phyloP scores from a whole-genome alignment of 805 yeast genomes.

The Hanseniaspora hatyaiensis region DNA sequence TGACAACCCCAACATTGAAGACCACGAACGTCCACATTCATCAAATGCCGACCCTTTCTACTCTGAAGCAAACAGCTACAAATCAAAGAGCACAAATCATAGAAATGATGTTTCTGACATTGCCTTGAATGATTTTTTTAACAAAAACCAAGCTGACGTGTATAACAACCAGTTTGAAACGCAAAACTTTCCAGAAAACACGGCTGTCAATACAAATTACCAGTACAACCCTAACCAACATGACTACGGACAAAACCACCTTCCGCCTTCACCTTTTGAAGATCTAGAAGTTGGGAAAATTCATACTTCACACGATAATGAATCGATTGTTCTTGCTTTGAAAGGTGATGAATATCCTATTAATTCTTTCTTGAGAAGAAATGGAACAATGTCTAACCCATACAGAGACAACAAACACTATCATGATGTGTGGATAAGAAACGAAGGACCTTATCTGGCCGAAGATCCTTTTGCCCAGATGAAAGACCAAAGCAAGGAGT shows the following conservation, averaged over 20 bases:
- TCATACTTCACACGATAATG: neutral
- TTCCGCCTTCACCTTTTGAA: constrained; percentile 9
- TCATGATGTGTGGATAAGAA: constrained; percentile 16
- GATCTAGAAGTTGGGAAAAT: constrained; percentile 13
- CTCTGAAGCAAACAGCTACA: neutral
- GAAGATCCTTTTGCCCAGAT: constrained; percentile 10
- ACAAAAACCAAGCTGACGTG: neutral
- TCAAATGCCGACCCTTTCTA: neutral
- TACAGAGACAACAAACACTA: constrained; percentile 20
- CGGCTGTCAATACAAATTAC: neutral
- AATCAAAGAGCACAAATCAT: too few relatives aligned
- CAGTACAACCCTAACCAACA: neutral
- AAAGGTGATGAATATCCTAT: constrained; percentile 30
- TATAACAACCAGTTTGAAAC: too few relatives aligned
- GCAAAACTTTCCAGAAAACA: neutral
- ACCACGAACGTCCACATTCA: neutral
- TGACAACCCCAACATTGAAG: constrained; percentile 14
- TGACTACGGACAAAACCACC: constrained; percentile 15
- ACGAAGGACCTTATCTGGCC: neutral
- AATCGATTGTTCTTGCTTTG: constrained; percentile 21
- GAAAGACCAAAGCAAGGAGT: neutral
- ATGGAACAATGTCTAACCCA: constrained; percentile 31
- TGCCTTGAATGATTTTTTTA: neutral
- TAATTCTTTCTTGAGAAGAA: constrained; percentile 27
- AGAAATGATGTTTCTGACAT: too few relatives aligned